Evolutionary conservation across 2,329 filamentous ascomycete species (phyloP), one percentile per base, ranked within the genome.

Genomic region (Paracamarosporium sp.): DNA sequence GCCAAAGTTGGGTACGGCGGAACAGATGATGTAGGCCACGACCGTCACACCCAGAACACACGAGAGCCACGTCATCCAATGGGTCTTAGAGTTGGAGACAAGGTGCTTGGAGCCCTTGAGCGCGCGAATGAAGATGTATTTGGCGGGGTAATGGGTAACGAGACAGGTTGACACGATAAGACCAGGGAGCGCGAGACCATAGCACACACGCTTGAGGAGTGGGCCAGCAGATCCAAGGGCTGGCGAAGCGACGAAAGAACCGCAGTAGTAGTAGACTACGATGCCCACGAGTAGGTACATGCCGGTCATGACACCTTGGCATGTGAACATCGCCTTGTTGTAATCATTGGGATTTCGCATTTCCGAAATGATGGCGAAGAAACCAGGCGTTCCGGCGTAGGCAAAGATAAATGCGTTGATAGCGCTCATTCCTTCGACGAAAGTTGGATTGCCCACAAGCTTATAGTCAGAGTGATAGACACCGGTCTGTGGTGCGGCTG

Each of bases 101-200:
- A 86, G 69, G 88, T 87, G 63, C 90, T 89, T 13, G 1, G 90
- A 87, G 55, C 88, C 88, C 0, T 87, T 86, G 52, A 91, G 85
- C 48, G 90, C 79, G 59, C 90, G 90, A 12, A 89, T 89, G 35
- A 88, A 87, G 8, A 59, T 28, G 33, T 56, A 56, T 9, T 59
- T 59, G 15, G 52, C 47, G 2, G 56, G 41, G 17, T 36, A 54
- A 50, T 50, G 40, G 30, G 40, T 45, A n/a, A 55, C 38, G 13
- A 59, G 52, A 17, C 45, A 51, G 6, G 45, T 53, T 13, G 45
- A 46, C 31, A 41, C 52, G 28, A 55, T 55, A 11, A 53, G 50
- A n/a, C 50, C 50, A 20, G 47, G 47, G 22, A 52, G 80, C 1
- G 88, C 88, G 53, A 90, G 78, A 22, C 86, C 87, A 76, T 86